A percentile compares a stretch with the other conserved stretches of the same genome.
phyloP scores from a whole-genome alignment of 768 basidiomycete species.

The Calocera viscosa region DNA sequence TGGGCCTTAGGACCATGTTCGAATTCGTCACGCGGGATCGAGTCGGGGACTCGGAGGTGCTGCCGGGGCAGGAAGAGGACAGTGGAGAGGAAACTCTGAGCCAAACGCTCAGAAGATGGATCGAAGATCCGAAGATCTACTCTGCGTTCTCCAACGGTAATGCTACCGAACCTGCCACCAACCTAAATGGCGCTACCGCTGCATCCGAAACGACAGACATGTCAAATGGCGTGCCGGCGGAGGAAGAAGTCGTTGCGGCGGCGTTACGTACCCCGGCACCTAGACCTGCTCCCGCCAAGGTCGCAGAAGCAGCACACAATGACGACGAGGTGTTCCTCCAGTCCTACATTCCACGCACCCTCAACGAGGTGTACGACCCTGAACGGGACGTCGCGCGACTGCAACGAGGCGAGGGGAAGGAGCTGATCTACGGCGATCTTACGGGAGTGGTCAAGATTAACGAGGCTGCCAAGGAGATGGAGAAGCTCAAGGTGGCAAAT shows the following conservation, averaged over 20 bases:
- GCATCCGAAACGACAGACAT: neutral
- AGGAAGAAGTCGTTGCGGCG: neutral
- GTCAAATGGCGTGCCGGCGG: neutral
- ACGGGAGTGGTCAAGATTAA: conserved; percentile 49
- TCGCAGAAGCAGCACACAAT: conserved; percentile 26
- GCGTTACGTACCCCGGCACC: neutral
- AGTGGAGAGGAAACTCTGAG: conserved; percentile 18
- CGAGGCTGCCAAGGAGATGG: conserved; percentile 18
- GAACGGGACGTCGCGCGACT: conserved; percentile 80
- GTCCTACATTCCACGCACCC: conserved; percentile 83
- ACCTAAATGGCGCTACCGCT: neutral
- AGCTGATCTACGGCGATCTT: conserved; percentile 75
- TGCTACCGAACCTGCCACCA: neutral
- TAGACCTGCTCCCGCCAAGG: neutral
- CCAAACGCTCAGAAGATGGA: conserved; percentile 35
- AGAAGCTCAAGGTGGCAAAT: conserved; percentile 13
- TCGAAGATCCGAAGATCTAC: conserved; percentile 25
- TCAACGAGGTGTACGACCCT: conserved; percentile 89
- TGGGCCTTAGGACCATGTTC: conserved; percentile 74
- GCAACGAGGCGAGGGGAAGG: conserved; percentile 51
- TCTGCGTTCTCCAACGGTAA: neutral
- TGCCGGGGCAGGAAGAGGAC: conserved; percentile 14
- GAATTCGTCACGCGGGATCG: conserved; percentile 69
- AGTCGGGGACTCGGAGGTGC: neutral
- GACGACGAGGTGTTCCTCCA: conserved; percentile 83